phyloP scores from a whole-genome alignment of 768 basidiomycete genomes.

The Termitomyces sp. region DNA sequence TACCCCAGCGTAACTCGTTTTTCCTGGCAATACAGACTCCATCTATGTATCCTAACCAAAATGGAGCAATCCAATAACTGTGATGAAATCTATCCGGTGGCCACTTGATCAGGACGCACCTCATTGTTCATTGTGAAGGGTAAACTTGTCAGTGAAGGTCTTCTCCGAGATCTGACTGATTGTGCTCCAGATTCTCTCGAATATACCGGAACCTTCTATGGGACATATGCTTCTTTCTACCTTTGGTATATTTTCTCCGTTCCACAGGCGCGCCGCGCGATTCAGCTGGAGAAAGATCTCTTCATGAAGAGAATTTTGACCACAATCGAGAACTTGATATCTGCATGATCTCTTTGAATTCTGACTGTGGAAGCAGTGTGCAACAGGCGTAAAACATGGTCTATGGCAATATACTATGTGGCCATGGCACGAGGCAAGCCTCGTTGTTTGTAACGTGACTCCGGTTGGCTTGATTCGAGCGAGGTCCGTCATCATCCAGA shows the following conservation, averaged over 20 bases:
- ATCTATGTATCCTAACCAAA: background rate
- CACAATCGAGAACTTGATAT: background rate
- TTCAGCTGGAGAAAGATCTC: background rate
- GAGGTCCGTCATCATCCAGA: no score
- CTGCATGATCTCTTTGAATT: background rate
- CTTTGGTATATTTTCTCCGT: background rate
- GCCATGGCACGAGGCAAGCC: constrained; percentile 13
- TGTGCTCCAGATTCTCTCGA: background rate
- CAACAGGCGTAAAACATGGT: background rate
- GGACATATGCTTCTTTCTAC: background rate
- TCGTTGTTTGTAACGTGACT: constrained; percentile 14
- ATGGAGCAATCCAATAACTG: background rate
- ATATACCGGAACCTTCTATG: background rate
- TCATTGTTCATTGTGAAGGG: background rate
- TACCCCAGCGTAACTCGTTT: no score
- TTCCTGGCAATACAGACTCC: no score
- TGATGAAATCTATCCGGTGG: background rate
- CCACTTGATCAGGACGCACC: background rate
- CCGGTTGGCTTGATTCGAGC: background rate
- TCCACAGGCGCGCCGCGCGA: background rate
- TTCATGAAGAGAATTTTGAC: background rate
- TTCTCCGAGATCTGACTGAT: background rate
- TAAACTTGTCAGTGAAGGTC: background rate
- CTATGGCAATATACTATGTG: background rate
- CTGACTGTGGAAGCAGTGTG: background rate